phyloP scores from a whole-genome alignment of 352 stramenopile genomes.

The Phytophthora ohioensis region DNA sequence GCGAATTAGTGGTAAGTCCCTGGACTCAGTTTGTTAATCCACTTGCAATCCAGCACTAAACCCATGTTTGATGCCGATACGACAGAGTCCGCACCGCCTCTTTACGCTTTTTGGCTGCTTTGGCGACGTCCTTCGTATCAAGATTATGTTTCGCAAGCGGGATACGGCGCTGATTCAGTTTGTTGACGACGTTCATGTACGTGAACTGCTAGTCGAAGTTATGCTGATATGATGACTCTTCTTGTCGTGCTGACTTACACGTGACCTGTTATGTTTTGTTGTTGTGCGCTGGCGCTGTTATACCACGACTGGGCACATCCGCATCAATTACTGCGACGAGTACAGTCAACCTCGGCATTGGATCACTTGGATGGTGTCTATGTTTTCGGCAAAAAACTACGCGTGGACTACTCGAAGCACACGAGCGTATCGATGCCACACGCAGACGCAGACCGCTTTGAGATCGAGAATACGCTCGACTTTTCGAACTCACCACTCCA shows the following conservation, averaged over 20 bases:
- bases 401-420: slow-evolving; percentile 88
- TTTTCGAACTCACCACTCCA: slow-evolving; percentile 80
- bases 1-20: slow-evolving; percentile 59
- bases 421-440: slow-evolving; percentile 83
- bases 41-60: background rate
- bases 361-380: slow-evolving; percentile 79
- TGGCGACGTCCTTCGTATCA: slow-evolving; percentile 84
- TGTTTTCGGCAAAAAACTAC: slow-evolving; percentile 83
- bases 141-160: slow-evolving; percentile 90
- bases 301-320: no score
- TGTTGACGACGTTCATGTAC: slow-evolving; percentile 75
- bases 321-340: background rate
- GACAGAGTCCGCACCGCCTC: slow-evolving; percentile 64
- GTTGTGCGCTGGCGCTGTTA: slow-evolving; percentile 1
- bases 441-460: slow-evolving; percentile 80
- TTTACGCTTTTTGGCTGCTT: slow-evolving; percentile 90
- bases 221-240: slow-evolving; percentile 1
- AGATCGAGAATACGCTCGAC: slow-evolving; percentile 85
- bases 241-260: no score
- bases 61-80: slow-evolving; percentile 1
- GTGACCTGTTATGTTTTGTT: slow-evolving; percentile 1
- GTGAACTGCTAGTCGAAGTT: slow-evolving; percentile 13
- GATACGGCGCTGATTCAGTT: slow-evolving; percentile 88
- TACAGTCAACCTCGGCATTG: slow-evolving; percentile 75
- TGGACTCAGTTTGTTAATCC: background rate